Evolutionary conservation across 306 rosid genomes (phyloP).

Genomic region (Malus orientalis): DNA sequence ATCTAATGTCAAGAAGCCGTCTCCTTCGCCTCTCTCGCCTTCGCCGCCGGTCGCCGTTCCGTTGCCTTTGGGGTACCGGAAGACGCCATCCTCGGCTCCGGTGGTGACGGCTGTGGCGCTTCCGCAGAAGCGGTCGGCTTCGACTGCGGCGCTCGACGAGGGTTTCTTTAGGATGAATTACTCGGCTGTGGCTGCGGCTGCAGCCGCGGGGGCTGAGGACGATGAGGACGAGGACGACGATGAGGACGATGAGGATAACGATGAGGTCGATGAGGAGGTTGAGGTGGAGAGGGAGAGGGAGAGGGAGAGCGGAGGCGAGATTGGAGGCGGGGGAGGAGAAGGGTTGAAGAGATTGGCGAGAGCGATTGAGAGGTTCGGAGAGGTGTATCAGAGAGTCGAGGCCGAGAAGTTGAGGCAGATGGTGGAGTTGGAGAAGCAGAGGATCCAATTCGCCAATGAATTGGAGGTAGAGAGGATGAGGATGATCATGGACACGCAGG

Average conservation of each 20-base stretch:
- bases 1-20: constrained; percentile 46
- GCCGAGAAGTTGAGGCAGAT: constrained; percentile 79
- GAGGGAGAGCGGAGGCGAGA: constrained; percentile 27
- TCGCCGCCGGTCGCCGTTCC: constrained; percentile 61
- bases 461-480: constrained; percentile 83
- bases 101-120: constrained; percentile 34
- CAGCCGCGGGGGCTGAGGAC: constrained; percentile 56
- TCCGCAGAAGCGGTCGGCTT: constrained; percentile 59
- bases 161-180: constrained; percentile 70
- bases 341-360: constrained; percentile 74
- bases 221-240: constrained; percentile 58
- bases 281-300: constrained; percentile 50
- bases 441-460: constrained; percentile 86
- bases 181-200: constrained; percentile 84
- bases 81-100: constrained; percentile 24
- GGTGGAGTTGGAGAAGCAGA: constrained; percentile 92
- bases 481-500: constrained; percentile 88
- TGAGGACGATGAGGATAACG: constrained; percentile 19
- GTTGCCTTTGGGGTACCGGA: constrained; percentile 49
- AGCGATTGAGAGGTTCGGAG: constrained; percentile 79
- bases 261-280: constrained; percentile 32
- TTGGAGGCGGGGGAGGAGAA: constrained; percentile 46
- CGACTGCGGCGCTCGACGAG: constrained; percentile 30
- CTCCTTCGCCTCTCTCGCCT: constrained; percentile 27
- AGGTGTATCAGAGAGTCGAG: constrained; percentile 78